Conservation (phyloP, 352 stramenopile species). For the Pythium scleroteichum region DNA sequence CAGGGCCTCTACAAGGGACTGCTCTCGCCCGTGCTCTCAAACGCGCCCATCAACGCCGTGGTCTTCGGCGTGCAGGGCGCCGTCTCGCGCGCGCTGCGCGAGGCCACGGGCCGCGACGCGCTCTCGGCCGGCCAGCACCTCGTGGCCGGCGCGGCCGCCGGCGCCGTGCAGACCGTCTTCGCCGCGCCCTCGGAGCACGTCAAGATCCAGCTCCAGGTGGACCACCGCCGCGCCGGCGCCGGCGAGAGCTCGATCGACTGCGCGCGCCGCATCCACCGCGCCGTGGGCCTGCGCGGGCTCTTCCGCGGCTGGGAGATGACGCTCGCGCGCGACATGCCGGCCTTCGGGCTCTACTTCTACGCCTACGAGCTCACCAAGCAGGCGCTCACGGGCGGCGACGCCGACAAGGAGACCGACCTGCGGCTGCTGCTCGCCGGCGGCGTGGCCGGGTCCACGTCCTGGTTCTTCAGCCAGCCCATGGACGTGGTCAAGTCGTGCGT, state of each 20-base stretch:
- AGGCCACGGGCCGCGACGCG: conserved; percentile 30
- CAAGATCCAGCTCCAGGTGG: conserved; percentile 84
- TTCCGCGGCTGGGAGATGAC: conserved; percentile 74
- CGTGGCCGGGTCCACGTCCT: conserved; percentile 75
- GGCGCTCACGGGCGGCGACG: conserved; percentile 46
- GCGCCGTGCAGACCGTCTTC: conserved; percentile 70
- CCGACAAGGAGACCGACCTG: conserved; percentile 63
- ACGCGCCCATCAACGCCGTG: conserved; percentile 85
- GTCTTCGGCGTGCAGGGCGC: conserved; percentile 80
- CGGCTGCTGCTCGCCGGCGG: conserved; percentile 76
- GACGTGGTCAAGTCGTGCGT: conserved; percentile 92
- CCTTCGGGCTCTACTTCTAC: conserved; percentile 83
- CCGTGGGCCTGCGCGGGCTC: conserved; percentile 45
- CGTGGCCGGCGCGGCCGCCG: conserved; percentile 55
- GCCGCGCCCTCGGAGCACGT: conserved; percentile 75
- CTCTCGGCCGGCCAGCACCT: conserved; percentile 53
- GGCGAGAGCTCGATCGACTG: conserved; percentile 57
- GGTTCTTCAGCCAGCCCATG: conserved; percentile 78
- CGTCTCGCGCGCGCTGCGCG: conserved; percentile 46
- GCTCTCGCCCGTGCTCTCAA: conserved; percentile 76
- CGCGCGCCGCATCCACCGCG: conserved; percentile 39
- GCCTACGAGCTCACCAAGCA: conserved; percentile 75
- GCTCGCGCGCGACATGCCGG: conserved; percentile 71
- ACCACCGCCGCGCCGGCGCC: conserved; percentile 34
- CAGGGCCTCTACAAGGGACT: conserved; percentile 75